phyloP scores from a whole-genome alignment of 2,329 filamentous ascomycete species.

The Chrysoporthe puriensis region DNA sequence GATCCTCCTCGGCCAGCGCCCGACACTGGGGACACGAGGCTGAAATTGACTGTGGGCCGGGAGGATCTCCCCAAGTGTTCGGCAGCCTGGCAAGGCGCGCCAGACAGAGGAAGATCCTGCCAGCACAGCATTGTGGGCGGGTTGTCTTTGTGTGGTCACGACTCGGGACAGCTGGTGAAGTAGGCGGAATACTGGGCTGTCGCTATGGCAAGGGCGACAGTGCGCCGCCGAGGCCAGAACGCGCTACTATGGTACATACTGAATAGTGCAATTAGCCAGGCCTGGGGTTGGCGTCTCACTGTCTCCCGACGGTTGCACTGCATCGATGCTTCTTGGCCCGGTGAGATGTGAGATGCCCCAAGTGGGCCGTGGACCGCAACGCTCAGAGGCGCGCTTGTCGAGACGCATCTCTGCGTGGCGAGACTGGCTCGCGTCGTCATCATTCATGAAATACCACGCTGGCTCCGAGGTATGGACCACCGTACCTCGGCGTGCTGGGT shows the following conservation, averaged over 20 bases:
- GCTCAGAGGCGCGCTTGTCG: background rate
- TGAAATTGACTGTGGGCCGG: background rate
- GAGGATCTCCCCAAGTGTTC: background rate
- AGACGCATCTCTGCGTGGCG: background rate
- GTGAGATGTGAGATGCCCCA: background rate
- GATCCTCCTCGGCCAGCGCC: conserved; percentile 12
- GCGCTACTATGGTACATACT: background rate
- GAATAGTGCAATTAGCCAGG: background rate
- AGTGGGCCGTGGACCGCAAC: background rate
- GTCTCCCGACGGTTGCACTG: background rate
- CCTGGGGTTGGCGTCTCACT: background rate
- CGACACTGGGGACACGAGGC: background rate
- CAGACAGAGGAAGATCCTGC: background rate
- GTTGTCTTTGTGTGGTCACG: background rate
- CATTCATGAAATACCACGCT: background rate
- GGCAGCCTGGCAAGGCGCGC: background rate
- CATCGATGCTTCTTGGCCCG: background rate
- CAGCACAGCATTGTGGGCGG: background rate
- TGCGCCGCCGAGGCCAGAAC: conserved; percentile 2
- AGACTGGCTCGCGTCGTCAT: background rate
- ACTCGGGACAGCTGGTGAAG: background rate
- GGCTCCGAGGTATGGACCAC: background rate
- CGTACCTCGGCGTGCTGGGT: too few species aligned
- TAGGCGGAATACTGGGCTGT: background rate
- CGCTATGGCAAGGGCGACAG: conserved; percentile 5